Evolutionary conservation across 176 grass and related monocot species (phyloP).

Genomic region (barley (Hordeum vulgare)): DNA sequence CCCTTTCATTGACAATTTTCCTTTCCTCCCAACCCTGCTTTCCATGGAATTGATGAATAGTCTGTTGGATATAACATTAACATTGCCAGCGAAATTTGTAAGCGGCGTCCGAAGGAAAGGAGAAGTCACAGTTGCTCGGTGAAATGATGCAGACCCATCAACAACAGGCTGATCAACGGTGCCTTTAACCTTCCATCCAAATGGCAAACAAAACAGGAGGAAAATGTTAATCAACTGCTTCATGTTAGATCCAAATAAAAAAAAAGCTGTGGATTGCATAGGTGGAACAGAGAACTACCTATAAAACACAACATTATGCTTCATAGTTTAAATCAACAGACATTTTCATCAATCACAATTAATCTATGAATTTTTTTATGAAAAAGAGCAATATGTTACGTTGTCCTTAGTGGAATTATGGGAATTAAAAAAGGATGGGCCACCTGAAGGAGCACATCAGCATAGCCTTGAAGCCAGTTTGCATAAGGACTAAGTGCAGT

Average conservation of each 20-base stretch:
- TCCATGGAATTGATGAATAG: constrained; percentile 84
- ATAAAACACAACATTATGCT: constrained; percentile 13
- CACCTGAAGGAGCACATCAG: constrained; percentile 93
- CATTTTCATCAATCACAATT: not conserved
- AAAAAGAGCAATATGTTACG: constrained; percentile 4
- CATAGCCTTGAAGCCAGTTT: constrained; percentile 96
- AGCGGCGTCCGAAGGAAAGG: constrained; percentile 79
- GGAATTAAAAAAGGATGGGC: constrained; percentile 13
- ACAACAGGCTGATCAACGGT: constrained; percentile 95
- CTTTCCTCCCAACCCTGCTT: constrained; percentile 92
- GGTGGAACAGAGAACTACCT: not conserved
- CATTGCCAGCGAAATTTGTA: constrained; percentile 74
- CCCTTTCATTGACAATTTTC: constrained; percentile 89
- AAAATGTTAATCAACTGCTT: constrained; percentile 14
- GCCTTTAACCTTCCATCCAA: constrained; percentile 68
- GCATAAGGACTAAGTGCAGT: constrained; percentile 87
- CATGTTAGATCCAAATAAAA: constrained; percentile 3
- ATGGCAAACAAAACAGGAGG: constrained; percentile 16
- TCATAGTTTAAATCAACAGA: constrained; percentile 14
- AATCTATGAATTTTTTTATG: not conserved
- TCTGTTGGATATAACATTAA: constrained; percentile 82
- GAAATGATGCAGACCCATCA: constrained; percentile 95
- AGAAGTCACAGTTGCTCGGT: constrained; percentile 78
- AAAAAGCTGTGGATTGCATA: not conserved
- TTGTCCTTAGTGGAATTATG: not conserved